Evolutionary conservation across 148 eudicot genomes (phyloP).

Genomic region (Gaultheria prostrata): DNA sequence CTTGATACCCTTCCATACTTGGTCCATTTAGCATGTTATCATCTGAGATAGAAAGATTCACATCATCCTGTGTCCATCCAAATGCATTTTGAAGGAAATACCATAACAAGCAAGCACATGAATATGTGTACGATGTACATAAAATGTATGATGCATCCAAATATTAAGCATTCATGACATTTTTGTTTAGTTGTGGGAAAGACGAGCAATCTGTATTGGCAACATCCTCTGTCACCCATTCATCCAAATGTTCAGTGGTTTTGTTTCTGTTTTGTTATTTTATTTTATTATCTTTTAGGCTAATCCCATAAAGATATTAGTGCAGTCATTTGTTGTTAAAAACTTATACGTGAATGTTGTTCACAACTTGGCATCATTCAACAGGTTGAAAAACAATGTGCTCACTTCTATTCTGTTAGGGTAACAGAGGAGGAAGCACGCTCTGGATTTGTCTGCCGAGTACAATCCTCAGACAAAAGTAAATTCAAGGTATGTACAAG

Average conservation of each 20-base stretch:
- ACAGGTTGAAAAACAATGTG: slow-evolving; percentile 93
- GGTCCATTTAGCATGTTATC: background rate
- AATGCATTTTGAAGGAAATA: background rate
- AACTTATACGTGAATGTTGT: background rate
- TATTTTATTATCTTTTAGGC: background rate
- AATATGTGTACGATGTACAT: background rate
- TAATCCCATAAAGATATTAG: background rate
- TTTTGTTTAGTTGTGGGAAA: too few species aligned
- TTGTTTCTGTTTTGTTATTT: background rate
- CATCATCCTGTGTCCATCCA: background rate
- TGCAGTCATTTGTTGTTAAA: background rate
- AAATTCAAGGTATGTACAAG: slow-evolving; percentile 77
- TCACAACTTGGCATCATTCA: slow-evolving; percentile 16
- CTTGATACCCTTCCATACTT: background rate
- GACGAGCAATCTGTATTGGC: background rate
- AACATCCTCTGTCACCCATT: too few species aligned
- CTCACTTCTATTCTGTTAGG: slow-evolving; percentile 87
- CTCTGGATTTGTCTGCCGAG: slow-evolving; percentile 83
- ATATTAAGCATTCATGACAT: background rate
- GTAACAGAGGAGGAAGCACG: slow-evolving; percentile 77
- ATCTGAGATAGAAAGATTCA: background rate
- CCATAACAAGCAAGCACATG: background rate
- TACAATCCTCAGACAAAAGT: slow-evolving; percentile 80
- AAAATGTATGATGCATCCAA: background rate
- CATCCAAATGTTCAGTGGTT: background rate